These are phyloP conservation scores for Trichaptum fuscoviolaceum DNA, from an alignment of 768 basidiomycete species.

Conservation along the genomic window DNA sequence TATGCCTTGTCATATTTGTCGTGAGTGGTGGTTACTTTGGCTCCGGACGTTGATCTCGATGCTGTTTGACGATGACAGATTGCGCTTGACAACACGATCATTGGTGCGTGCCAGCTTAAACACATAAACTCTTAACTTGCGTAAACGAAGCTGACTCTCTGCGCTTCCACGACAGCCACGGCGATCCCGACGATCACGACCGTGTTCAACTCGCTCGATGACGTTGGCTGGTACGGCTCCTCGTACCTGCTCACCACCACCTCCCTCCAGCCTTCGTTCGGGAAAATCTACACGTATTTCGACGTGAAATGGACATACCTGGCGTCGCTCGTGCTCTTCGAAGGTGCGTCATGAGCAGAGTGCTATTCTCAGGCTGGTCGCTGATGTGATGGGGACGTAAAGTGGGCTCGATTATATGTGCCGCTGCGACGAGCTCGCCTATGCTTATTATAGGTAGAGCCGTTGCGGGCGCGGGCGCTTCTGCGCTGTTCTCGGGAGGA, in stretches of 20 bases:
- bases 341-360: slow-evolving; percentile 10
- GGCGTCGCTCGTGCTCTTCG: slow-evolving; percentile 13
- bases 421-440: slow-evolving; percentile 12
- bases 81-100: slow-evolving; percentile 3
- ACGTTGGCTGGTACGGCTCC: slow-evolving; percentile 23
- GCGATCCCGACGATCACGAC: slow-evolving; percentile 27
- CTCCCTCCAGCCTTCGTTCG: slow-evolving; percentile 19
- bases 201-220: slow-evolving; percentile 24
- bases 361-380: background rate
- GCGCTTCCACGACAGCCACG: slow-evolving; percentile 11
- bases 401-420: slow-evolving; percentile 15
- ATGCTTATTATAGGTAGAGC: slow-evolving; percentile 25
- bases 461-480: slow-evolving; percentile 13
- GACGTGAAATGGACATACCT: slow-evolving; percentile 16
- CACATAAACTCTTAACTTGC: background rate
- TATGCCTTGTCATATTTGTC: slow-evolving; percentile 5
- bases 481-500: slow-evolving; percentile 14
- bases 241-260: slow-evolving; percentile 20
- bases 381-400: slow-evolving; percentile 3
- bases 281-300: slow-evolving; percentile 19
- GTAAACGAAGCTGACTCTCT: background rate
- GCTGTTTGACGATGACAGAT: background rate
- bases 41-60: background rate
- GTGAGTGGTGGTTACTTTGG: background rate
- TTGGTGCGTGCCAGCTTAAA: background rate